Base-by-base conservation (phyloP, 345 rosid genomes). In the Punica granatum region DNA sequence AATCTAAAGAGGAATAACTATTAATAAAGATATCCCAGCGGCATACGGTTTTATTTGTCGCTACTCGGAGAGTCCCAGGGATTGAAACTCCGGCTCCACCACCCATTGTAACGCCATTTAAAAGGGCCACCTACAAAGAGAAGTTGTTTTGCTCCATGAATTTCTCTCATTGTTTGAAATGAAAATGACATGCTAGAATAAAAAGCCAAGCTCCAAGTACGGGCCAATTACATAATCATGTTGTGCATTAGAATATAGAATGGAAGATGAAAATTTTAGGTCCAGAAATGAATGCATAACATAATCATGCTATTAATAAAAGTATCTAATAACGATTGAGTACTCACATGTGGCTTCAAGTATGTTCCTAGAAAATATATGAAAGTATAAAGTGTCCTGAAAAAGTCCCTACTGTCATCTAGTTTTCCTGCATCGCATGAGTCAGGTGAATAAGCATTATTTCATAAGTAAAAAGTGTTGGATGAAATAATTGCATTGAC, bases 11-110 rank as follows among this genome's bases (percentile, higher is more conserved):
- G 33, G 34, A 56, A 56, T 56, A 9, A 28, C 34, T 56, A 56
- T 1, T 11, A 13, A 43, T 6, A 43, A 19, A 33, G 32, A 37
- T 41, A 33, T 46, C 34, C 30, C 28, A 44, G 58, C 60, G 44
- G 64, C 85, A 64, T 88, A 94, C 99, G 60, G 97, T 86, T 88
- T 78, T 89, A 75, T 80, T 85, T 23, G 92, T 84, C 65, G 96
- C 99, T 64, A 94, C 74, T 36, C 93, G 86, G 66, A 91, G 86
- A 71, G 91, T 83, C 66, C 96, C 96, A 58, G 98, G 96, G 59
- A 94, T 85, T 15, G 98, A 91, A 78, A 94, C 82, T 81, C 98
- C 97, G 66, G 89, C 84, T 35, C 99, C 96, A 61, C 99, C 99
- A 61, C 96, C 98, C 98, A 94, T 91, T 36, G 96, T 91, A 73